A percentile compares a stretch with the other conserved stretches of the same genome.
Evolutionary conservation across 2,329 filamentous ascomycete species (phyloP).

Genomic region (Alternaria ventricosa): DNA sequence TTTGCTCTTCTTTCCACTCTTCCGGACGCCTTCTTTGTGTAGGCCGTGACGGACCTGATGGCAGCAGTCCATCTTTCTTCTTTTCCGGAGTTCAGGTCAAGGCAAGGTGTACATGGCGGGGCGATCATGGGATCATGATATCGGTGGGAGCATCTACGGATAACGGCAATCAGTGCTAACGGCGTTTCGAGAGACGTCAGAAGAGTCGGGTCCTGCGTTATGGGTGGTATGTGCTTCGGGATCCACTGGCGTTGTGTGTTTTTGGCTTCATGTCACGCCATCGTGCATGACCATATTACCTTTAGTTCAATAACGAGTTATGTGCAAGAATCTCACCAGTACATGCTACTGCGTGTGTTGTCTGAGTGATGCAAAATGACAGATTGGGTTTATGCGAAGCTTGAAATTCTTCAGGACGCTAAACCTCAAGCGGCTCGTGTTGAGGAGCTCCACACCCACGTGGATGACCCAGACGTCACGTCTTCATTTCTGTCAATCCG

Average conservation of each 20-base stretch:
- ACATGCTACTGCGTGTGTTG: not conserved
- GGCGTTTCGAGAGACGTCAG: not conserved
- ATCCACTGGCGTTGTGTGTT: constrained; percentile 1
- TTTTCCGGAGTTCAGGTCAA: not conserved
- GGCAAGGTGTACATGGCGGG: constrained; percentile 1
- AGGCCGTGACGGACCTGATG: not conserved
- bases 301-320: constrained; percentile 1
- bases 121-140: not conserved
- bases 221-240: not conserved
- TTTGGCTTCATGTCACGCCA: not conserved
- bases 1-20: constrained; percentile 29
- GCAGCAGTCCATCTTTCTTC: not conserved
- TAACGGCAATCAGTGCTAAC: not conserved
- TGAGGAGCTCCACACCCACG: not conserved
- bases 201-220: not conserved
- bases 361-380: not conserved
- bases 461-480: not conserved
- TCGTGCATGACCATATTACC: not conserved
- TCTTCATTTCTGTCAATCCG: not conserved
- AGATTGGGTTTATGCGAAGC: not conserved
- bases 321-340: not conserved
- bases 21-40: constrained; percentile 30
- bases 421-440: not conserved
- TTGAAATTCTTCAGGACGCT: not conserved
- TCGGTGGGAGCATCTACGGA: not conserved